These are phyloP conservation scores for Alternaria viburni DNA, from an alignment of 2,329 filamentous ascomycete species.

Conservation along the genomic window DNA sequence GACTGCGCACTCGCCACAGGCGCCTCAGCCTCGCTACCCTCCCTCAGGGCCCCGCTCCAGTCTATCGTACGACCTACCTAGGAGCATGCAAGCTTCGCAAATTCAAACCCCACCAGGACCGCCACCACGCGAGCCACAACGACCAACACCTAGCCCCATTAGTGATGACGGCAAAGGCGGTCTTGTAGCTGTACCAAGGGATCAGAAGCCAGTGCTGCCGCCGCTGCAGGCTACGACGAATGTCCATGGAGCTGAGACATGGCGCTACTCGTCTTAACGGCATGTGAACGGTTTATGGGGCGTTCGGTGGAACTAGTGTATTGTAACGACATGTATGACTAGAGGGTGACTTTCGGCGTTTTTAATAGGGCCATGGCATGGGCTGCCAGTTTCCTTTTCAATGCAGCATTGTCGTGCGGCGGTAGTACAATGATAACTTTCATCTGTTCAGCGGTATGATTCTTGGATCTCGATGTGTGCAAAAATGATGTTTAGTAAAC, in stretches of 20 bases:
- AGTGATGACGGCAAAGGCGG: constrained; percentile 38
- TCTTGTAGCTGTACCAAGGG: constrained; percentile 5
- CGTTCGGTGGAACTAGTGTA: constrained; percentile 3
- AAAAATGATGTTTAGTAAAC: not conserved
- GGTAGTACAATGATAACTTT: not conserved
- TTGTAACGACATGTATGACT: constrained; percentile 10
- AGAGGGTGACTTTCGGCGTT: not conserved
- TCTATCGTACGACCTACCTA: constrained; percentile 21
- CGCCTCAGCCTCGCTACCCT: constrained; percentile 24
- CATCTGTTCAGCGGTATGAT: not conserved
- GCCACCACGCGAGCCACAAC: constrained; percentile 26
- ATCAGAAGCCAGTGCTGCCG: constrained; percentile 9
- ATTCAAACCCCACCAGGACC: constrained; percentile 22
- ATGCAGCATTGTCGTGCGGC: not conserved
- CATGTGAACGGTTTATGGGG: not conserved
- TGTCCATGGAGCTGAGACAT: constrained; percentile 40
- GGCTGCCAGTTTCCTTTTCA: not conserved
- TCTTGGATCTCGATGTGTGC: not conserved
- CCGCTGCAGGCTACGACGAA: constrained; percentile 10
- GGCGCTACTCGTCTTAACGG: constrained; percentile 31
- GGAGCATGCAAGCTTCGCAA: constrained; percentile 14
- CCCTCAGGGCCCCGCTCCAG: constrained; percentile 18
- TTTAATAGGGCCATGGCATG: not conserved
- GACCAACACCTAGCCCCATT: constrained; percentile 42
- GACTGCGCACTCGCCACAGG: constrained; percentile 12